Percentiles rank a stretch among this genome's conserved stretches.
Evolutionary conservation across 2,329 filamentous ascomycete species (phyloP).

Genomic region (Myriosclerotinia curreyana): DNA sequence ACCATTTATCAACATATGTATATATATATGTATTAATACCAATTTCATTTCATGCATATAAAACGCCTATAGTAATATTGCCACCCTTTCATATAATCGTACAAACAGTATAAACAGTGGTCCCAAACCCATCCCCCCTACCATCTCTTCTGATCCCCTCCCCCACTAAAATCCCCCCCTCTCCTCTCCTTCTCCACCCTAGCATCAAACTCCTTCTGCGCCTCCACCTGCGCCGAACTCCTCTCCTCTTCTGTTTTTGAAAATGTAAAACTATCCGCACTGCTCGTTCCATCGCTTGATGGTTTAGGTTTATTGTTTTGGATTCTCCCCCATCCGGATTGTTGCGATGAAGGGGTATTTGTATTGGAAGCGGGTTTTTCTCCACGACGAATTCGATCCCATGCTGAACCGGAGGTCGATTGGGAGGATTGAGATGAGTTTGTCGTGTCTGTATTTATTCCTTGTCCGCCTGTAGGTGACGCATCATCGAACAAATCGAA

Average conservation of each 20-base stretch:
- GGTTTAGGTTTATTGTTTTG: conserved; percentile 21
- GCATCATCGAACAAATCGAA: conserved; percentile 36
- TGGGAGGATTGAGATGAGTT: conserved; percentile 1
- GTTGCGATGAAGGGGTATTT: conserved; percentile 13
- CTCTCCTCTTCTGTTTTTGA: conserved; percentile 31
- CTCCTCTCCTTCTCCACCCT: conserved; percentile 37
- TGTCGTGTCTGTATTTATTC: conserved; percentile 22
- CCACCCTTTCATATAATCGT: not conserved
- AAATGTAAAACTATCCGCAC: conserved; percentile 32
- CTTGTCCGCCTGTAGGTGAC: conserved; percentile 34
- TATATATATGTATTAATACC: not conserved
- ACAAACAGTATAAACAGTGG: not conserved
- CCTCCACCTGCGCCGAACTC: conserved; percentile 30
- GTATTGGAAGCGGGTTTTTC: conserved; percentile 20
- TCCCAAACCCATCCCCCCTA: conserved; percentile 13
- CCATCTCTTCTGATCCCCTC: conserved; percentile 33
- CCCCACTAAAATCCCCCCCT: conserved; percentile 35
- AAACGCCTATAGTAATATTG: not conserved
- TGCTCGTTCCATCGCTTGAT: conserved; percentile 21
- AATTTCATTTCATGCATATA: not conserved
- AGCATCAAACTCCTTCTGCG: conserved; percentile 40
- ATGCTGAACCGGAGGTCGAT: conserved; percentile 30
- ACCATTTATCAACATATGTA: not conserved
- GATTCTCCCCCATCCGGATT: conserved; percentile 25
- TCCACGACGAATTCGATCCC: conserved; percentile 38